phyloP scores from a whole-genome alignment of 306 rosid genomes.

The Benincasa hispida region DNA sequence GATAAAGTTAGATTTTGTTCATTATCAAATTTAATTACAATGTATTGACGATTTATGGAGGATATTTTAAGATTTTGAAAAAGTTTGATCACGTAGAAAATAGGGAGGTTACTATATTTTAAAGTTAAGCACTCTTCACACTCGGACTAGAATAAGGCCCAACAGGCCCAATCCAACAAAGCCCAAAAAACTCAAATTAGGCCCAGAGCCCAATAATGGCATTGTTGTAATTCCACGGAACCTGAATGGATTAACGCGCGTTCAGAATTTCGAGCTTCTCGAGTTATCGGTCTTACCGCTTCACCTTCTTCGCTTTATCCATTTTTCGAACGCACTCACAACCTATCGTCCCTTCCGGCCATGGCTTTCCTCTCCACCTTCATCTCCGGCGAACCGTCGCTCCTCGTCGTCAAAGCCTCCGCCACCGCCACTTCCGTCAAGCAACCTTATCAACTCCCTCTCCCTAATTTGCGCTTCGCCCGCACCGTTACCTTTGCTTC shows the following conservation, averaged over 20 bases:
- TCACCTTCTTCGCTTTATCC: not conserved
- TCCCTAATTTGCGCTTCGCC: slow-evolving; percentile 20
- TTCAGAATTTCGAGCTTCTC: not conserved
- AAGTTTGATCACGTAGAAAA: too few relatives aligned
- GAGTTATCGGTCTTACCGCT: not conserved
- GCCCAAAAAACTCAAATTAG: too few relatives aligned
- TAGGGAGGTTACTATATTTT: too few relatives aligned
- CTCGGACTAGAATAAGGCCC: too few relatives aligned
- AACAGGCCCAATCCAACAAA: too few relatives aligned
- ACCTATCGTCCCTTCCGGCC: not conserved
- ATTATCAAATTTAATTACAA: too few relatives aligned
- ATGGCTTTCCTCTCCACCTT: slow-evolving; percentile 44
- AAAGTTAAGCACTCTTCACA: too few relatives aligned
- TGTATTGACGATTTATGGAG: too few relatives aligned
- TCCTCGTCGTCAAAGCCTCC: not conserved
- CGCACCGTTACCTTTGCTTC: slow-evolving; percentile 37
- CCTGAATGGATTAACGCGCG: slow-evolving; percentile 13
- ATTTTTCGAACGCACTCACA: not conserved
- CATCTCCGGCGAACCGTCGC: slow-evolving; percentile 27
- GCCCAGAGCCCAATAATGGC: not conserved
- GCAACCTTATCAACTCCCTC: not conserved
- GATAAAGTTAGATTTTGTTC: too few relatives aligned
- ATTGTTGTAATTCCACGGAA: not conserved
- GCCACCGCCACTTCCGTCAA: slow-evolving; percentile 9
- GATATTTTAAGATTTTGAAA: too few relatives aligned